These are phyloP conservation scores for Halophytophthora polymorphica DNA, from an alignment of 352 stramenopile genomes.

Conservation along the genomic window DNA sequence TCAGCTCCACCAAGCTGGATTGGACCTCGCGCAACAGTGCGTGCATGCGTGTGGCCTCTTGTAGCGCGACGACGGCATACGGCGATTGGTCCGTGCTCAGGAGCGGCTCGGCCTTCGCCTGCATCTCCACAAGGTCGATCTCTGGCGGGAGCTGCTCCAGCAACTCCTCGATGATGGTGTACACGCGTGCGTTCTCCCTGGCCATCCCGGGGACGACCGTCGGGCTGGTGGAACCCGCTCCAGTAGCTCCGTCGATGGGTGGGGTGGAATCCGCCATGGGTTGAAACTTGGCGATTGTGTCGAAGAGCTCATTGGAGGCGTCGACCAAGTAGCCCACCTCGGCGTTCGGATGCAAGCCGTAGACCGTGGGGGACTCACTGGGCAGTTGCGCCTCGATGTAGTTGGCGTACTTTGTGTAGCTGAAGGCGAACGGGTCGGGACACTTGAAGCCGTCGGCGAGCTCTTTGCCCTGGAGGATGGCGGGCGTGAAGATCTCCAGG, in stretches of 20 bases:
- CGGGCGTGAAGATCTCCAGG: slow-evolving; percentile 55
- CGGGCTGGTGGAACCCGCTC: slow-evolving; percentile 3
- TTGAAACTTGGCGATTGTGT: slow-evolving; percentile 84
- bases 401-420: slow-evolving; percentile 93
- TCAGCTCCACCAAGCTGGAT: slow-evolving; percentile 58
- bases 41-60: slow-evolving; percentile 80
- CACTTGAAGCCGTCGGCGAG: slow-evolving; percentile 75
- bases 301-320: slow-evolving; percentile 83
- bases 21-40: slow-evolving; percentile 60
- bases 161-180: slow-evolving; percentile 50
- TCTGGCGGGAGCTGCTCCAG: slow-evolving; percentile 57
- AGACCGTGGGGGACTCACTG: slow-evolving; percentile 61
- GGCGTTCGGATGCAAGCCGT: slow-evolving; percentile 77
- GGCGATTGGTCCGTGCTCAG: slow-evolving; percentile 61
- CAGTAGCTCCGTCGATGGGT: slow-evolving; percentile 25
- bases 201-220: slow-evolving; percentile 4
- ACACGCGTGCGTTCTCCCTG: slow-evolving; percentile 33
- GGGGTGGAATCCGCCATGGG: slow-evolving; percentile 62
- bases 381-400: slow-evolving; percentile 70
- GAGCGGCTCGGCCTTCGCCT: slow-evolving; percentile 50
- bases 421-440: slow-evolving; percentile 61
- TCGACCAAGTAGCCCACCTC: slow-evolving; percentile 79
- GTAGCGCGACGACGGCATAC: slow-evolving; percentile 82
- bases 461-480: slow-evolving; percentile 49
- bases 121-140: slow-evolving; percentile 53